Base-by-base conservation (phyloP, 1,284 basidiomycete species). In the Austropuccinia psidii region DNA sequence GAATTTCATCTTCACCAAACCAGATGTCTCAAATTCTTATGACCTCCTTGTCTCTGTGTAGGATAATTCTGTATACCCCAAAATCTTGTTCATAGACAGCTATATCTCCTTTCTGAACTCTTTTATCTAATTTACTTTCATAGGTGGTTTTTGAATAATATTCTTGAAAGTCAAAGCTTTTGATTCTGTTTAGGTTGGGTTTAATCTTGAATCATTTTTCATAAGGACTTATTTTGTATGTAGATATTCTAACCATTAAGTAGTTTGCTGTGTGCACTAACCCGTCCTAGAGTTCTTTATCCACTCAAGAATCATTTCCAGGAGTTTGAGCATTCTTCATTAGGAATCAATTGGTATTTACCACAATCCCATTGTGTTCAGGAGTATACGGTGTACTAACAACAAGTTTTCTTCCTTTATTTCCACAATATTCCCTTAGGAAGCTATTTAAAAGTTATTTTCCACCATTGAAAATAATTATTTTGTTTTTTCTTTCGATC, bases 321-420 rank as follows among this genome's bases (percentile, higher is more conserved):
- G 45, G 11, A 1, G 41, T 45, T n/a, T 41, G 19, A n/a, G 11
- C 27, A 43, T 62, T 62, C 21, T 62, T 41, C 13, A 62, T 62
- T 24, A 62, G 3, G 2, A 41, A 6, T 29, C 60, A n/a, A 19
- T 62, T 62, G 6, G 24, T 62, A 11, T 27, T 17, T 29, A 43
- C 60, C 24, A 41, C 21, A 4, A 39, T 62, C 9, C 60, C 60
- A 62, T 62, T 62, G 35, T 62, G 13, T 37, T 62, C 37, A 43
- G 60, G 60, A 41, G 60, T 62, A 24, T 62, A 21, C 21, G 21
- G 35, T 11, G 60, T 41, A n/a, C 17, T 62, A 24, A 62, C 37
- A n/a, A 62, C 24, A 21, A 19, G 35, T 39, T 21, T 17, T 19
- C 41, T 62, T 24, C 60, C 60, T 62, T 45, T 62, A 15, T 41